A percentile compares a stretch with the other conserved stretches of the same genome.
phyloP scores from a whole-genome alignment of 2,329 filamentous ascomycete species.

The Alternaria triticimaculans region DNA sequence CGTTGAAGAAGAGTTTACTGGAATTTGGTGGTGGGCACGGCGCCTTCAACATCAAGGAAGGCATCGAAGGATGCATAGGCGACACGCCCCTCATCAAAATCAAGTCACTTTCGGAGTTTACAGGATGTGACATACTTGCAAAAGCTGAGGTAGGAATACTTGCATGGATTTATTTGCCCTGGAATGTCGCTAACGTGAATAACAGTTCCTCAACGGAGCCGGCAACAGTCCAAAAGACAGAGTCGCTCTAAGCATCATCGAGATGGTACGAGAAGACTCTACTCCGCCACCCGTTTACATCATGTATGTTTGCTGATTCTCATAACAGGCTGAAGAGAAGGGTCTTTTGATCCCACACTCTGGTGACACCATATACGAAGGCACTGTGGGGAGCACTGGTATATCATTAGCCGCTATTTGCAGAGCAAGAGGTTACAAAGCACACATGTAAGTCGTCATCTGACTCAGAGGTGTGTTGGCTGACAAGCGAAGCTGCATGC shows the following conservation, averaged over 20 bases:
- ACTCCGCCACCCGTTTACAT: background rate
- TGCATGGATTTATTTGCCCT: too few species aligned
- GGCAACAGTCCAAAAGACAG: conserved; percentile 94
- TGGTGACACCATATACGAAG: conserved; percentile 96
- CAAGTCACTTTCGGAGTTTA: conserved; percentile 82
- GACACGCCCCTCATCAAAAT: conserved; percentile 90
- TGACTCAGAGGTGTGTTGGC: background rate
- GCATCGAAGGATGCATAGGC: conserved; percentile 90
- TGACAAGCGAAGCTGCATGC: conserved; percentile 74
- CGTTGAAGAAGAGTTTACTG: conserved; percentile 30
- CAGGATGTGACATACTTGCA: conserved; percentile 86
- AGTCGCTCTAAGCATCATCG: conserved; percentile 89
- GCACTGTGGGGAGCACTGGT: conserved; percentile 93
- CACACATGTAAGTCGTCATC: conserved; percentile 72
- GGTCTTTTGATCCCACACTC: conserved; percentile 78
- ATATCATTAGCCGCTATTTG: conserved; percentile 92
- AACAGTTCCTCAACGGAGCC: conserved; percentile 85
- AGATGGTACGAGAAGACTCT: conserved; percentile 53
- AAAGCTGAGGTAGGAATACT: conserved; percentile 75
- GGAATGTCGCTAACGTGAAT: conserved; percentile 9
- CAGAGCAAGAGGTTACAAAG: conserved; percentile 85
- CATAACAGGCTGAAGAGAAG: conserved; percentile 71
- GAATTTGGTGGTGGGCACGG: conserved; percentile 24
- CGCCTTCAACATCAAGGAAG: conserved; percentile 65
- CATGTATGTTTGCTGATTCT: conserved; percentile 8